Conservation (phyloP, 179 eudicot species). For the Carnegiea gigantea region DNA sequence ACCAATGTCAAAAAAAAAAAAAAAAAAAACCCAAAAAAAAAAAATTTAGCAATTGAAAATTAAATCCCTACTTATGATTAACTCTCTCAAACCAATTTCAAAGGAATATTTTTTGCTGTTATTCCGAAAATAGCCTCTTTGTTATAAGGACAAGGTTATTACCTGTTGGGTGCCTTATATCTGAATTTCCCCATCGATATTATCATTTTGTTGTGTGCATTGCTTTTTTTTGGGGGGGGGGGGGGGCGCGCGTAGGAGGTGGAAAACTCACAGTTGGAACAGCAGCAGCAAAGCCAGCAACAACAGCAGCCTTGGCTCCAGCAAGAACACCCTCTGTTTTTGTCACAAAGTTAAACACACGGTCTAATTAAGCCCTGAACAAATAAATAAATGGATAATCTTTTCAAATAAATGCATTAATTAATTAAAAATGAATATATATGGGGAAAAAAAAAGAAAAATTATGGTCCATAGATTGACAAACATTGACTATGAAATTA, state of each 20-base stretch:
- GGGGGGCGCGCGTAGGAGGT: too few relatives aligned
- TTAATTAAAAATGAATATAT: neutral
- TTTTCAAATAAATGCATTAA: neutral
- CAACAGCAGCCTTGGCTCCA: slow-evolving; percentile 75
- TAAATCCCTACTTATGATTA: too few relatives aligned
- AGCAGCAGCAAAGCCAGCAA: slow-evolving; percentile 66
- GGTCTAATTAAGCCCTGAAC: neutral
- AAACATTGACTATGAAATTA: slow-evolving; percentile 11
- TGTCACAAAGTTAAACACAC: neutral
- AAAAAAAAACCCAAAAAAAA: too few relatives aligned
- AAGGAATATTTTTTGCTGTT: neutral
- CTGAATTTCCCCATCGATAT: neutral
- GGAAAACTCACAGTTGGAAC: slow-evolving; percentile 55
- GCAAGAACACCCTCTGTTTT: slow-evolving; percentile 66
- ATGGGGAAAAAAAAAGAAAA: neutral
- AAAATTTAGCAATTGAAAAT: too few relatives aligned
- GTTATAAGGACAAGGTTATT: neutral
- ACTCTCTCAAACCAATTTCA: too few relatives aligned
- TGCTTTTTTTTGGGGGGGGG: neutral
- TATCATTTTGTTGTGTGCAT: neutral
- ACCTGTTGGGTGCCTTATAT: neutral
- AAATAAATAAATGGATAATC: neutral
- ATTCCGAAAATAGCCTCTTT: too few relatives aligned
- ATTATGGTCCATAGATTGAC: neutral
- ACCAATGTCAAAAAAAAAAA: neutral